phyloP scores from a whole-genome alignment of 2,329 filamentous ascomycete species.

The Alternaria postmessia region DNA sequence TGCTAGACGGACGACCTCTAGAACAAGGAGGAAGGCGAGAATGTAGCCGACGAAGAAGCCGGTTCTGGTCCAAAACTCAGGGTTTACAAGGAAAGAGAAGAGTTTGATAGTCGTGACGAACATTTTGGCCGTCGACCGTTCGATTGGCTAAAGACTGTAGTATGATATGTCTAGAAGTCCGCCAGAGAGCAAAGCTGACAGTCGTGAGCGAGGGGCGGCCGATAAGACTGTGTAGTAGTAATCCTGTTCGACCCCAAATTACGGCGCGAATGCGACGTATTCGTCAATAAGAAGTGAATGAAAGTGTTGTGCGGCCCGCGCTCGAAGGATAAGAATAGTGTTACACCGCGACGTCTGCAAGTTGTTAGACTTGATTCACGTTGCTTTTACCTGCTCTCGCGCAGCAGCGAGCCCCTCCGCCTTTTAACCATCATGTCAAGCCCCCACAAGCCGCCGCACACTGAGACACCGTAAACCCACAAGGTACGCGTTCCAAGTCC shows the following conservation, averaged over 20 bases:
- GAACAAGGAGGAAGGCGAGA: constrained; percentile 29
- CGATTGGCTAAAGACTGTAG: not conserved
- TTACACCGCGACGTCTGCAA: constrained; percentile 2
- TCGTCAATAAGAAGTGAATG: not conserved
- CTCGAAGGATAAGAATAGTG: not conserved
- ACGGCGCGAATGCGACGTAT: not conserved
- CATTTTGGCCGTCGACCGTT: not conserved
- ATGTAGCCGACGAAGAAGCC: constrained; percentile 37
- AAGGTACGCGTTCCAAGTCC: not conserved
- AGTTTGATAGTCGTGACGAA: constrained; percentile 5
- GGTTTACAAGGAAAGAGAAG: constrained; percentile 22
- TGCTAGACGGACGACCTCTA: constrained; percentile 31
- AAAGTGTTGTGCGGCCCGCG: constrained; percentile 1
- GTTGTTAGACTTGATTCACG: not conserved
- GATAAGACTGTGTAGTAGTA: not conserved
- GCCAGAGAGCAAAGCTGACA: not conserved
- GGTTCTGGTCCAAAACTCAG: constrained; percentile 25
- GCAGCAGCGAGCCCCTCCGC: constrained; percentile 3
- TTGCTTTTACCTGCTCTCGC: not conserved
- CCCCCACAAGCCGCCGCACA: not conserved
- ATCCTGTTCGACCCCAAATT: not conserved
- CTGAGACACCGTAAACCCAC: constrained; percentile 5
- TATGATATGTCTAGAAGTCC: not conserved
- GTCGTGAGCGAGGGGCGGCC: not conserved
- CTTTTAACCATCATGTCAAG: constrained; percentile 1